Evolutionary conservation across 2,329 filamentous ascomycete genomes (phyloP).

Genomic region (Hypoxylon sp.): DNA sequence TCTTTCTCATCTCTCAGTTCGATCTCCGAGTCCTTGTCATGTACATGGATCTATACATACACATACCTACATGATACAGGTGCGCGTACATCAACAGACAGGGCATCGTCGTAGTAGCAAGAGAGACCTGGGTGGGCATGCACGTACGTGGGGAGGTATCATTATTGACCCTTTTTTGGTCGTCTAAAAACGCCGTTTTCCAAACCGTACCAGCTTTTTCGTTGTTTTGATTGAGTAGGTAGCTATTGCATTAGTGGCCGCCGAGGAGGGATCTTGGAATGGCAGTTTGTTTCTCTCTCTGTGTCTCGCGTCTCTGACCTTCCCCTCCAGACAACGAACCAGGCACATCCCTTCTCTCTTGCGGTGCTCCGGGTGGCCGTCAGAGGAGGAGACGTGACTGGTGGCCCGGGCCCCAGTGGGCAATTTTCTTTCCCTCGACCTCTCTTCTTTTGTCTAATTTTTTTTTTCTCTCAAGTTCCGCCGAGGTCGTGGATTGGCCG

Average conservation of each 20-base stretch:
- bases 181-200: conserved; percentile 48
- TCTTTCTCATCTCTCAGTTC: conserved; percentile 47
- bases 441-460: conserved; percentile 31
- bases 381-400: conserved; percentile 43
- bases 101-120: conserved; percentile 54
- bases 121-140: conserved; percentile 51
- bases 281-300: conserved; percentile 49
- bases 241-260: conserved; percentile 59
- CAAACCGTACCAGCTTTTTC: conserved; percentile 53
- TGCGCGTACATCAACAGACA: conserved; percentile 52
- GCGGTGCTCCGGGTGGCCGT: conserved; percentile 41
- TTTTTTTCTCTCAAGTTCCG: conserved; percentile 50
- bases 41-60: conserved; percentile 52
- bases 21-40: conserved; percentile 51
- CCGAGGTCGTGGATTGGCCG: conserved; percentile 59
- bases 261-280: conserved; percentile 52
- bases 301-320: conserved; percentile 40
- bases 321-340: conserved; percentile 52
- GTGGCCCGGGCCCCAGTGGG: conserved; percentile 50
- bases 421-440: conserved; percentile 24
- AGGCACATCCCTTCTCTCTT: conserved; percentile 57
- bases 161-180: conserved; percentile 47
- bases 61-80: conserved; percentile 52
- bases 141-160: conserved; percentile 54
- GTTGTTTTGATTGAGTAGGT: conserved; percentile 56